Percentiles rank a stretch among this genome's conserved stretches.
phyloP scores from a whole-genome alignment of 1,284 basidiomycete genomes.

The Stereum hirsutum region DNA sequence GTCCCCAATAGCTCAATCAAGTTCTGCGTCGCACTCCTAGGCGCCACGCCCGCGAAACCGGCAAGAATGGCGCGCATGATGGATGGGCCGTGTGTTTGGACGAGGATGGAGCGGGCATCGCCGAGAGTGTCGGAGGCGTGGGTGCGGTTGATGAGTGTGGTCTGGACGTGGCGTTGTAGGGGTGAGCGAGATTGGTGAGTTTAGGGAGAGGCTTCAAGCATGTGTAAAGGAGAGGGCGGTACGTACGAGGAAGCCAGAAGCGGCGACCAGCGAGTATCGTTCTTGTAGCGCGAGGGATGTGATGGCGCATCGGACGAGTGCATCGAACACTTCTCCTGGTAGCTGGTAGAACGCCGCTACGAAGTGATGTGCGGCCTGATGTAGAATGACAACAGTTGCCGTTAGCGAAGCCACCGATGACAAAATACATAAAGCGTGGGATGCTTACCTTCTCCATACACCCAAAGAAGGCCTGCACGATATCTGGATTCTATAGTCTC shows the following conservation, averaged over 20 bases:
- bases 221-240: background rate
- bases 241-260: conserved; percentile 74
- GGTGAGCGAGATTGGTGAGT: background rate
- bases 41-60: conserved; percentile 76
- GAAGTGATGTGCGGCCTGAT: conserved; percentile 67
- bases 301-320: conserved; percentile 66
- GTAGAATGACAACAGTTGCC: background rate
- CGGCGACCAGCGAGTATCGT: conserved; percentile 77
- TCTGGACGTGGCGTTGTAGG: conserved; percentile 27
- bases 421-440: too few species aligned
- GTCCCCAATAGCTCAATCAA: conserved; percentile 72
- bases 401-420: too few species aligned
- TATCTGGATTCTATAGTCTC: conserved; percentile 67
- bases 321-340: conserved; percentile 56
- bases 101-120: conserved; percentile 37
- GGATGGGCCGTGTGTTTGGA: conserved; percentile 54
- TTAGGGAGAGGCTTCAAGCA: background rate
- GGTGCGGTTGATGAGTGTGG: conserved; percentile 53
- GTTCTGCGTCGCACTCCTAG: conserved; percentile 76
- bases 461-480: conserved; percentile 81
- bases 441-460: conserved; percentile 62
- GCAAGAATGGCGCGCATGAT: conserved; percentile 66
- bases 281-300: conserved; percentile 72
- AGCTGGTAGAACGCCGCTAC: conserved; percentile 61
- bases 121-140: conserved; percentile 43